phyloP scores from a whole-genome alignment of 768 basidiomycete species.

The Auriscalpium vulgare region DNA sequence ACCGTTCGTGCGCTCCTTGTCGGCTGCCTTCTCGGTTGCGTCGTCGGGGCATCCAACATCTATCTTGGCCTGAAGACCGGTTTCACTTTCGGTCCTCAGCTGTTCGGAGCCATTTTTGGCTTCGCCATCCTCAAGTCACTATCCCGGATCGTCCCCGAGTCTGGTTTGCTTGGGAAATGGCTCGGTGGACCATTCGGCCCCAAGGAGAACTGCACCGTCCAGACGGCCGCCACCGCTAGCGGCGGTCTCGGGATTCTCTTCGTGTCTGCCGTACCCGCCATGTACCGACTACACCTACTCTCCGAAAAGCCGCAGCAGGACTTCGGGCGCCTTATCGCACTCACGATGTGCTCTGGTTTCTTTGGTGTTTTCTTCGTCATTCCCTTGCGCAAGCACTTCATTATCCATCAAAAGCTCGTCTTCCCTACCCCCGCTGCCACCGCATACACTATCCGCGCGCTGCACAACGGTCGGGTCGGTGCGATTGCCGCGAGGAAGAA shows the following conservation, averaged over 20 bases:
- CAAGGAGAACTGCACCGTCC: constrained; percentile 60
- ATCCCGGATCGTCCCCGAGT: constrained; percentile 39
- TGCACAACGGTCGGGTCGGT: constrained; percentile 44
- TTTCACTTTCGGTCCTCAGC: constrained; percentile 54
- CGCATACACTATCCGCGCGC: constrained; percentile 54
- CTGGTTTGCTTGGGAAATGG: constrained; percentile 34
- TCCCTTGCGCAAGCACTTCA: constrained; percentile 53
- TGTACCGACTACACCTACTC: constrained; percentile 47
- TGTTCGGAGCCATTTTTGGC: constrained; percentile 41
- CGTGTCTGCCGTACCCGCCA: constrained; percentile 52
- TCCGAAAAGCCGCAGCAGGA: constrained; percentile 39
- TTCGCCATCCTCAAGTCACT: constrained; percentile 54
- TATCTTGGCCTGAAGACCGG: constrained; percentile 66
- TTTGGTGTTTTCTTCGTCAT: constrained; percentile 64
- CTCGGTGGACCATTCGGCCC: constrained; percentile 54
- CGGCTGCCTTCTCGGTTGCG: constrained; percentile 41
- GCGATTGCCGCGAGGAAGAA: constrained; percentile 48
- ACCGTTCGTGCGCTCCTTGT: constrained; percentile 35
- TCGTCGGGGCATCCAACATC: constrained; percentile 56
- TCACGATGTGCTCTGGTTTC: constrained; percentile 46
- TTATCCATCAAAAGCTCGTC: constrained; percentile 52
- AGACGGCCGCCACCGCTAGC: constrained; percentile 50
- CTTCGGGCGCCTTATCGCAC: constrained; percentile 46
- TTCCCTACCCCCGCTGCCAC: constrained; percentile 63
- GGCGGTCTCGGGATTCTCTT: constrained; percentile 54